phyloP scores from a whole-genome alignment of 352 stramenopile genomes.

The Pilasporangium apinafurcum region DNA sequence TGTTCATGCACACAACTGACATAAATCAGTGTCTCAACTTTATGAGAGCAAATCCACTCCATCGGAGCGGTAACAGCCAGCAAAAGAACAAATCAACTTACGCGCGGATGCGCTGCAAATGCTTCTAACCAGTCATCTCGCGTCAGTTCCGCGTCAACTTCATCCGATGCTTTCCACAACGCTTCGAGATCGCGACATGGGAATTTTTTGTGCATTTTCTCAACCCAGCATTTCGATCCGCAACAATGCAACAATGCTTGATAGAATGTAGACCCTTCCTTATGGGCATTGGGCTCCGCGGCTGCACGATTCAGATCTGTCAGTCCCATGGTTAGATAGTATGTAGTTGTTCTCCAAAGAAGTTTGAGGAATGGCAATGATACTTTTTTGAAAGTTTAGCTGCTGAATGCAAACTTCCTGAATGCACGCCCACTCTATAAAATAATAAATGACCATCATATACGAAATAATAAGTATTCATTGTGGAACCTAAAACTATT shows the following conservation, averaged over 20 bases:
- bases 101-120: constrained; percentile 57
- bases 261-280: constrained; percentile 16
- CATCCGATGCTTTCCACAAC: constrained; percentile 34
- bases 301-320: constrained; percentile 35
- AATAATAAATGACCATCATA: too few relatives aligned
- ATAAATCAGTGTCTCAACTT: neutral
- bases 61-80: neutral
- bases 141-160: constrained; percentile 27
- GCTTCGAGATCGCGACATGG: constrained; percentile 30
- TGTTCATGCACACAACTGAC: neutral
- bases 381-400: too few relatives aligned
- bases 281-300: constrained; percentile 8
- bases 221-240: constrained; percentile 43
- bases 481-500: too few relatives aligned
- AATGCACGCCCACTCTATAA: too few relatives aligned
- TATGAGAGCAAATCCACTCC: neutral
- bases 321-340: too few relatives aligned
- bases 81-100: constrained; percentile 7
- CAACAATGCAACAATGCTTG: constrained; percentile 57
- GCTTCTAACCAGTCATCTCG: constrained; percentile 62
- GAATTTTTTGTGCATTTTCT: constrained; percentile 25
- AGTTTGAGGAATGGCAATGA: too few relatives aligned
- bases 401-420: too few relatives aligned
- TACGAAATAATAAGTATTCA: too few relatives aligned
- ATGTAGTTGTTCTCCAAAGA: too few relatives aligned